phyloP scores from a whole-genome alignment of 176 grass and related monocot genomes.

The Phoenix roebelenii region DNA sequence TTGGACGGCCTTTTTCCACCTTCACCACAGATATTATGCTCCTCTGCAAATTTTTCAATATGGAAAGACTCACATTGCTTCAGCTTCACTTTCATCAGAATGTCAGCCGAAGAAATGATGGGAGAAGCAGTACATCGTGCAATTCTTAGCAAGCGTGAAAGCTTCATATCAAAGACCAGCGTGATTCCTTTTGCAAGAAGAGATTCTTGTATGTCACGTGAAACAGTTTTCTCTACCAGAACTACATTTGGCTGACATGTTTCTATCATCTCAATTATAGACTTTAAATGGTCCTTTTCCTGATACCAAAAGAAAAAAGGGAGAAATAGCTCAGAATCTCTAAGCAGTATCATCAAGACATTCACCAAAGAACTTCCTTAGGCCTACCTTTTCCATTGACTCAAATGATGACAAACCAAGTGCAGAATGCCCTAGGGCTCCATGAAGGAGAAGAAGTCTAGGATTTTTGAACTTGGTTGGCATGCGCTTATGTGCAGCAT shows the following conservation, averaged over 20 bases:
- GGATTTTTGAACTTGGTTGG: conserved; percentile 64
- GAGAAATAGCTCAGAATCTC: not conserved
- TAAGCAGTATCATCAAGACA: too few relatives aligned
- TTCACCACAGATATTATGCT: conserved; percentile 45
- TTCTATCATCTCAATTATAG: conserved; percentile 66
- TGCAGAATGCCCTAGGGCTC: conserved; percentile 70
- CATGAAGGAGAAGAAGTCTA: conserved; percentile 76
- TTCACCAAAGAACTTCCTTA: conserved; percentile 1
- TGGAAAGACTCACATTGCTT: conserved; percentile 71
- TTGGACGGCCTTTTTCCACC: conserved; percentile 58
- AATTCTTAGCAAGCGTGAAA: conserved; percentile 56
- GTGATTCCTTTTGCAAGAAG: conserved; percentile 61
- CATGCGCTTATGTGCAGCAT: conserved; percentile 96
- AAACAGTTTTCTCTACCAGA: conserved; percentile 85
- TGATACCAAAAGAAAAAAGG: conserved; percentile 30
- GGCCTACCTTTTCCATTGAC: conserved; percentile 71
- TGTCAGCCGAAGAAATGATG: conserved; percentile 64
- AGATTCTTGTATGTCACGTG: conserved; percentile 64
- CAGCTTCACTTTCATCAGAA: conserved; percentile 46
- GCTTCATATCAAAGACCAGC: conserved; percentile 71
- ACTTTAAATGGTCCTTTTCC: conserved; percentile 59
- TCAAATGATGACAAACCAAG: conserved; percentile 72
- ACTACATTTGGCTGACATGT: conserved; percentile 67
- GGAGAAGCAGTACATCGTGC: conserved; percentile 73
- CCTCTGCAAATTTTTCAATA: conserved; percentile 63